These are phyloP conservation scores for Fusarium pilosicola DNA, from an alignment of 2,329 filamentous ascomycete genomes.

Conservation along the genomic window DNA sequence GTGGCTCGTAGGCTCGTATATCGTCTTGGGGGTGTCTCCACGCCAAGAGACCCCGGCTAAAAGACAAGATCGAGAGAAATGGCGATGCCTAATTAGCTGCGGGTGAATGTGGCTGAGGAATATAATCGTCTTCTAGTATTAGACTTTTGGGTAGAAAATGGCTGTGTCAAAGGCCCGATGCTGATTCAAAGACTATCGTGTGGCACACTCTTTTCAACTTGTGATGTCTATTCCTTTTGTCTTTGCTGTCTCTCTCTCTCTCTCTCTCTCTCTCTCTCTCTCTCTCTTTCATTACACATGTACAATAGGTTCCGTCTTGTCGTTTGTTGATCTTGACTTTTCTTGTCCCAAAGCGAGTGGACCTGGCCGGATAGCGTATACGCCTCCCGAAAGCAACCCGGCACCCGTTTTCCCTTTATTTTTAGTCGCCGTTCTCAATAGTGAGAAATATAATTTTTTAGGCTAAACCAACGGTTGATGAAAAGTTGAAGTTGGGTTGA, in stretches of 20 bases:
- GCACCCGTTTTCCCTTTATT: slow-evolving; percentile 9
- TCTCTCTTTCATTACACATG: not conserved
- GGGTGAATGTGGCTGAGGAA: slow-evolving; percentile 14
- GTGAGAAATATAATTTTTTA: not conserved
- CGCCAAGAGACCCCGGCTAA: slow-evolving; percentile 12
- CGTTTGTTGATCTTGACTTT: not conserved
- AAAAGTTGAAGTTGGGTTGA: not conserved
- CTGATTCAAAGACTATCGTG: slow-evolving; percentile 1
- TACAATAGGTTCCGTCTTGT: not conserved
- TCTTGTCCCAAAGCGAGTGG: slow-evolving; percentile 1
- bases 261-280: not conserved
- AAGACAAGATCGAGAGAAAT: slow-evolving; percentile 10
- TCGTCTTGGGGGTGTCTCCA: slow-evolving; percentile 16
- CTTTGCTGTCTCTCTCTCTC: not conserved
- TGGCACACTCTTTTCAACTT: slow-evolving; percentile 10
- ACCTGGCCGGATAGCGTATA: slow-evolving; percentile 20
- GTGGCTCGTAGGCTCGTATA: slow-evolving; percentile 20
- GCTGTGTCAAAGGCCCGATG: slow-evolving; percentile 19
- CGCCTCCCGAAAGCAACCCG: slow-evolving; percentile 33
- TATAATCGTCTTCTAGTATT: not conserved
- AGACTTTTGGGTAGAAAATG: slow-evolving; percentile 10
- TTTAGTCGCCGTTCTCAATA: slow-evolving; percentile 16
- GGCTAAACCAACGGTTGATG: slow-evolving; percentile 4
- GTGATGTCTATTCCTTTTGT: not conserved
- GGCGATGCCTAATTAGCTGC: slow-evolving; percentile 3